A percentile compares a stretch with the other conserved stretches of the same genome.
These are phyloP conservation scores for Jamesozyma hellenica DNA, from an alignment of 805 yeast genomes.

Conservation along the genomic window DNA sequence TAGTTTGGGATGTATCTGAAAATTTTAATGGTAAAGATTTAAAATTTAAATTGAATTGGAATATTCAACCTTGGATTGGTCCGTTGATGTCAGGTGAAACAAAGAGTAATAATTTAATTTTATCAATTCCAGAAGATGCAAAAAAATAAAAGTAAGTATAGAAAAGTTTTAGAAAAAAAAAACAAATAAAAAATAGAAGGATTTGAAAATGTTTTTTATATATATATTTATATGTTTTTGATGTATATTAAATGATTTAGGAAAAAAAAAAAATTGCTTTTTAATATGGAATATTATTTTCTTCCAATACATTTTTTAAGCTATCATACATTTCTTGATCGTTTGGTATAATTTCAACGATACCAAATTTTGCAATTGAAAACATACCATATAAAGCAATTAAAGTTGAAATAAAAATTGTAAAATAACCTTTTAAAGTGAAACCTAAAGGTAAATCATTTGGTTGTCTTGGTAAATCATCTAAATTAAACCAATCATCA, in stretches of 20 bases:
- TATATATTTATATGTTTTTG: conserved; percentile 1
- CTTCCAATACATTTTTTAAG: conserved; percentile 30
- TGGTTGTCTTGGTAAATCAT: conserved; percentile 53
- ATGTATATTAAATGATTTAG: too few species aligned
- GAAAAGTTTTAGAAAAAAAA: not conserved
- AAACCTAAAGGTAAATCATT: conserved; percentile 60
- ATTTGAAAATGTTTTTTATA: not conserved
- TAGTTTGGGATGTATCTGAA: conserved; percentile 76
- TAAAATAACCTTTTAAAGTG: conserved; percentile 59
- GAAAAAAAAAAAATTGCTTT: too few species aligned
- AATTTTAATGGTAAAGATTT: conserved; percentile 53
- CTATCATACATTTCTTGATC: conserved; percentile 34
- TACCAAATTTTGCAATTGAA: conserved; percentile 53
- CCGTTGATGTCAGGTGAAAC: conserved; percentile 61
- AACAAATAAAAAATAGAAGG: not conserved
- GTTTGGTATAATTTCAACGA: conserved; percentile 48
- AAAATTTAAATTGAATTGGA: conserved; percentile 68
- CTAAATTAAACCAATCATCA: conserved; percentile 44
- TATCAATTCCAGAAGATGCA: conserved; percentile 2
- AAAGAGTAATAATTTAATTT: conserved; percentile 12
- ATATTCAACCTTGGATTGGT: conserved; percentile 87
- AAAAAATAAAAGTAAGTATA: not conserved
- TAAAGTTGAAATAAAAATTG: conserved; percentile 43
- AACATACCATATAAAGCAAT: conserved; percentile 52
- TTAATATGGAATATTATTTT: conserved; percentile 14